Evolutionary conservation across 805 yeast genomes (phyloP).

Genomic region (Kodamaea kaohsiungensis): DNA sequence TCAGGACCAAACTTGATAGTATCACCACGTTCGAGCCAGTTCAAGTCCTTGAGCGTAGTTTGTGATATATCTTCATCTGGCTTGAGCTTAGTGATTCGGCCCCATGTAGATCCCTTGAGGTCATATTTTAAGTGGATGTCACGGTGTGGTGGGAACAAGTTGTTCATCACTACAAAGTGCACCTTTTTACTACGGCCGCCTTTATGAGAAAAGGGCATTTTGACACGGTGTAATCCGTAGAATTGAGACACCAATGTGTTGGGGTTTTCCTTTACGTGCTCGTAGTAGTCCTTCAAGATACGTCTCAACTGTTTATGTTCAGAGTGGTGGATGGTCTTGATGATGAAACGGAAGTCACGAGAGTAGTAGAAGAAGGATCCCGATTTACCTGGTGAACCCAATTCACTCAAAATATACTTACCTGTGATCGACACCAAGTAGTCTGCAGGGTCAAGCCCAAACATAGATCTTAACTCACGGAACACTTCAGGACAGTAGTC

Average conservation of each 20-base stretch:
- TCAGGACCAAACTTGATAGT: conserved; percentile 74
- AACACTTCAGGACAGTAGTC: conserved; percentile 96
- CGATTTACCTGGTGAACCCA: conserved; percentile 95
- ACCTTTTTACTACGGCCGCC: conserved; percentile 58
- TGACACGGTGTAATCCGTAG: conserved; percentile 91
- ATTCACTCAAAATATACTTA: conserved; percentile 85
- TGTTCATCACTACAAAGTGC: conserved; percentile 95
- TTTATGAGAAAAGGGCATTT: conserved; percentile 71
- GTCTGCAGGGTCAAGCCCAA: conserved; percentile 94
- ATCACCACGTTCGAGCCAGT: conserved; percentile 74
- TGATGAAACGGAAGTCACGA: conserved; percentile 88
- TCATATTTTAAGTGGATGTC: conserved; percentile 86
- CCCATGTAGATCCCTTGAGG: conserved; percentile 89
- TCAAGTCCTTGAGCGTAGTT: conserved; percentile 77
- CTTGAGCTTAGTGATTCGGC: conserved; percentile 56
- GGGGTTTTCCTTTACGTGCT: conserved; percentile 81
- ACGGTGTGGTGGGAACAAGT: conserved; percentile 89
- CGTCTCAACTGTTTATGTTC: conserved; percentile 84
- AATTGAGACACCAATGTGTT: conserved; percentile 91
- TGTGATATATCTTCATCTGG: conserved; percentile 30
- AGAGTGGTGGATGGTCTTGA: conserved; percentile 91
- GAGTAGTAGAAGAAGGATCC: conserved; percentile 97
- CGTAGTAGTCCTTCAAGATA: conserved; percentile 72
- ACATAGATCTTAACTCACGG: conserved; percentile 73
- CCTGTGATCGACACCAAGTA: conserved; percentile 90